Base-by-base conservation (phyloP, 164 flowering plant genomes). In the Aristolochia californica region DNA sequence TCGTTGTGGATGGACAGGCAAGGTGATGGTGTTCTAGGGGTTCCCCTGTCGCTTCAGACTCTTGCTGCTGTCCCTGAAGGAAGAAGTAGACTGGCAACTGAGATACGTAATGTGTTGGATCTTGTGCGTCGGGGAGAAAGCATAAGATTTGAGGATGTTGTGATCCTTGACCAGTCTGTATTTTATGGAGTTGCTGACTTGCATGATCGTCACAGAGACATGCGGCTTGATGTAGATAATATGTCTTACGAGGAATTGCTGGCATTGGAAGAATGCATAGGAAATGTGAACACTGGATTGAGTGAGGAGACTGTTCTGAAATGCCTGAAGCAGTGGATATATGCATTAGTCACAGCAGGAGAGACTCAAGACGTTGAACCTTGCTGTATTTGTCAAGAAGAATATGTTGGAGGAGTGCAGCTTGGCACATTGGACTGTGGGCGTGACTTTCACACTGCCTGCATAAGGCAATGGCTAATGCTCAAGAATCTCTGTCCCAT, bases 221-320 rank as follows among this genome's bases (percentile, higher is more conserved):
- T 91, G 98, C 81, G 98, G 17, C 87, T 91, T 58, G 98, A 91
- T 72, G 91, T 91, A 48, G 98, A 91, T 68, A 86, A 88, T 69
- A 91, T 91, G 98, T 84, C 93, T 51, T 88, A 88, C 62, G 96
- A 88, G 93, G 97, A 90, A 66, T 57, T 90, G 61, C 65, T 90
- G 70, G 95, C 85, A 14, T 70, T 90, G 71, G 97, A 77, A 67
- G 97, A 90, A 50, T 93, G 79, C 56, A 87, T 90, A 9, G 97
- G 95, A 56, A 75, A 82, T 63, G 97, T 90, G 54, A 83, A 59
- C 62, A 87, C 97, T 5, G 95, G 97, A 43, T 66, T 90, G 66
- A 76, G 63, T 21, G 97, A 87, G 54, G 93, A 80, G 53, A 63
- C 69, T 23, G 77, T 87, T 28, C 5, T 65, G 59, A 74, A 73